Evolutionary conservation across 2,329 filamentous ascomycete genomes (phyloP).

Genomic region (Colletotrichum siamense): DNA sequence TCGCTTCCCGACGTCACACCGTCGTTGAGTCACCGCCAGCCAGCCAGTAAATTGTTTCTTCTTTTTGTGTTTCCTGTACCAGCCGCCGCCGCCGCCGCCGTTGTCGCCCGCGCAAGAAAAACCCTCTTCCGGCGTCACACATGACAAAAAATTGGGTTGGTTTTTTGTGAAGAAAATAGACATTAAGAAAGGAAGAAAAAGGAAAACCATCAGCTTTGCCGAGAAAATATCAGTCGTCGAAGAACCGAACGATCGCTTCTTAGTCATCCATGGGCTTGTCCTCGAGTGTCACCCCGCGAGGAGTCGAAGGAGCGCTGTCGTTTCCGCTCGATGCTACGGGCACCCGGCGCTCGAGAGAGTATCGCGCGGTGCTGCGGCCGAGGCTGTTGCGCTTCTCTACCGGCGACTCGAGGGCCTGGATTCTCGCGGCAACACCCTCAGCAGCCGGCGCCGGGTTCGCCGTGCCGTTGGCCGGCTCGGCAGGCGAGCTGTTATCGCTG

Average conservation of each 20-base stretch:
- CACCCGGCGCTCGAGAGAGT: slow-evolving; percentile 58
- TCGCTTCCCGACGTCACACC: slow-evolving; percentile 15
- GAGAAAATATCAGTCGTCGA: not conserved
- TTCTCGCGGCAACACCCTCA: slow-evolving; percentile 14
- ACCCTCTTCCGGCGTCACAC: slow-evolving; percentile 14
- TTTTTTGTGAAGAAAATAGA: slow-evolving; percentile 8
- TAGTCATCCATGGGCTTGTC: slow-evolving; percentile 60
- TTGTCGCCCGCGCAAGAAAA: slow-evolving; percentile 12
- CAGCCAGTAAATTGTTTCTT: not conserved
- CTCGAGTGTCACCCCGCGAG: slow-evolving; percentile 55
- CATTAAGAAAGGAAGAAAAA: slow-evolving; percentile 16
- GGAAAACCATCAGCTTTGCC: not conserved
- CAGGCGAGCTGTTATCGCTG: slow-evolving; percentile 47
- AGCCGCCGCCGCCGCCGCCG: not conserved
- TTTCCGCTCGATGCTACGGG: slow-evolving; percentile 36
- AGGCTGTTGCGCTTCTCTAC: slow-evolving; percentile 71
- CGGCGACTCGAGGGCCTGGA: slow-evolving; percentile 28
- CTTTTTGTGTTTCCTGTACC: slow-evolving; percentile 4
- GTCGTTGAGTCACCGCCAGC: slow-evolving; percentile 9
- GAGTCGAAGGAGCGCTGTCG: slow-evolving; percentile 27
- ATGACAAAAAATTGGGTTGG: slow-evolving; percentile 1
- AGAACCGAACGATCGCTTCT: slow-evolving; percentile 16
- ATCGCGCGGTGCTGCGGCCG: slow-evolving; percentile 54
- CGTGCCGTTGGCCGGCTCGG: slow-evolving; percentile 49
- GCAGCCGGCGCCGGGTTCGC: slow-evolving; percentile 22